phyloP scores from a whole-genome alignment of 2,329 filamentous ascomycete genomes.

The Kalaharituber pfeilii region DNA sequence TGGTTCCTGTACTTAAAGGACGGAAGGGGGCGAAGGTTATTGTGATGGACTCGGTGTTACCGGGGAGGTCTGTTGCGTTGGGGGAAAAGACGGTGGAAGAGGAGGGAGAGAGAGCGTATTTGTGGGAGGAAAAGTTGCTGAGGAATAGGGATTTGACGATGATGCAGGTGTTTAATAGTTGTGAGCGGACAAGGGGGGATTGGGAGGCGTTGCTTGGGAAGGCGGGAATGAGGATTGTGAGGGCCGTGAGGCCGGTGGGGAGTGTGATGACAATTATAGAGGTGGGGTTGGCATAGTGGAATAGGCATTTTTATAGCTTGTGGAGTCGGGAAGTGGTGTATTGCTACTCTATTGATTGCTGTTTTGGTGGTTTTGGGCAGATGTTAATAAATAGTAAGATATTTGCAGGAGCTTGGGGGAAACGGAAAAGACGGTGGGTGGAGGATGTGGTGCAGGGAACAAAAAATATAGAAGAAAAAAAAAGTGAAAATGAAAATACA shows the following conservation, averaged over 20 bases:
- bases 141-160: constrained; percentile 27
- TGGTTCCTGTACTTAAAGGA: constrained; percentile 39
- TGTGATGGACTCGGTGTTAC: constrained; percentile 27
- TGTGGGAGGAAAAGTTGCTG: constrained; percentile 20
- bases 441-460: no score
- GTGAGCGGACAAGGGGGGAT: constrained; percentile 26
- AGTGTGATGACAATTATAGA: constrained; percentile 16
- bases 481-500: no score
- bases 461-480: no score
- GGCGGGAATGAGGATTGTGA: constrained; percentile 20
- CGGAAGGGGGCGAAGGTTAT: constrained; percentile 36
- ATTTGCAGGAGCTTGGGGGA: no score
- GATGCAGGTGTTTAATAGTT: constrained; percentile 26
- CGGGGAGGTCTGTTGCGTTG: constrained; percentile 24
- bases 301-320: no score
- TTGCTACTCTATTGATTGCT: no score
- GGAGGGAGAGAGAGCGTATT: background rate
- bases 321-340: no score
- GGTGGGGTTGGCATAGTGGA: constrained; percentile 9
- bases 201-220: constrained; percentile 24
- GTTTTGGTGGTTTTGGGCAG: no score
- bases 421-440: no score
- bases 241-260: constrained; percentile 7
- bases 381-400: no score
- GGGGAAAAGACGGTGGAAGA: constrained; percentile 11